Base-by-base conservation (phyloP, 257 asterid genomes). In the Anisodus tanguticus region DNA sequence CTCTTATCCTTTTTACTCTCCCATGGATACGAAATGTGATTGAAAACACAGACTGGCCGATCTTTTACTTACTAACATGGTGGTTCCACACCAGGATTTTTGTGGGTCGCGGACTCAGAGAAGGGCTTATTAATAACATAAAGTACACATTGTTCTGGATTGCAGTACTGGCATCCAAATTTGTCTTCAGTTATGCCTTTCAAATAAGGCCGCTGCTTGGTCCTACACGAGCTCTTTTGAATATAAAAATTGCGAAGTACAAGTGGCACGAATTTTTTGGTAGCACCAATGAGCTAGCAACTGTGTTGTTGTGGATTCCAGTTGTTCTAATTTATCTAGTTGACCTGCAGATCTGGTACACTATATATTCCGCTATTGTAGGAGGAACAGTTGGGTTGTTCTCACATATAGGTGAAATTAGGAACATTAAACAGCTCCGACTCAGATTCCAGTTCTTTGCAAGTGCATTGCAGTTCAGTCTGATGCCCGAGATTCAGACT, bases 361-460 rank as follows among this genome's bases (percentile, higher is more conserved):
- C 98, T 0, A 62, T 93, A 35, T 93, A 87, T 85, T 90, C 97
- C 4, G 86, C 99, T n/a, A 74, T 92, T 49, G 92, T 86, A 68
- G 99, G 99, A 68, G 92, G 93, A 9, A 71, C 87, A 76, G 86
- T 89, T 13, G 99, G 99, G 47, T 64, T 95, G 63, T 91, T 92
- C 89, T 91, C 96, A 6, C 99, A 95, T 81, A 82, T 95, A 69
- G 99, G 99, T 3, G 99, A 95, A 88, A 95, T 95, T 86, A 94
- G 99, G 57, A 95, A 93, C 83, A 85, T 92, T 72, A 82, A 86
- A 84, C 99, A 95, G 90, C 93, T 95, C 66, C 91, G 98, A 35
- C 97, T 95, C 64, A 88, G 99, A 82, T 93, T 95, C 89, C 98
- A 93, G 88, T 94, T 95, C 88, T 95, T 95, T 86, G 97, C 98